Conservation (phyloP, 106 monocot genomes). For the Platanthera zijinensis region DNA sequence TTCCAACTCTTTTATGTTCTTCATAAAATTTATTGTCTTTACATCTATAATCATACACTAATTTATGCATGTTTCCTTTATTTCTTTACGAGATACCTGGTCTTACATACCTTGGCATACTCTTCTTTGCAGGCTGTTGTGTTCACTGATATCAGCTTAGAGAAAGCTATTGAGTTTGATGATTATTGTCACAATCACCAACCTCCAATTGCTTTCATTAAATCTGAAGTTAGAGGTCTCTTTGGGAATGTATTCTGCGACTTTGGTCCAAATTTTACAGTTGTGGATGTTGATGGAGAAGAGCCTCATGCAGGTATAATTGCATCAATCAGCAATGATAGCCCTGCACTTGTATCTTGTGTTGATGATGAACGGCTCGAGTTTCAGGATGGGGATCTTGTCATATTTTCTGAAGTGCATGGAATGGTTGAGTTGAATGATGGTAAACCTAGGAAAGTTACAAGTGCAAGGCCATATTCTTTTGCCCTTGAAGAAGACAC, state of each 20-base stretch:
- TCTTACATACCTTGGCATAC: neutral
- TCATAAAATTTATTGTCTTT: neutral
- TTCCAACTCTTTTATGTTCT: neutral
- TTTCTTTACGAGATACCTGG: neutral
- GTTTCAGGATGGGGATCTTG: constrained; percentile 92
- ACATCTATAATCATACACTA: neutral
- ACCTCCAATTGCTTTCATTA: constrained; percentile 89
- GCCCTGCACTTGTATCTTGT: constrained; percentile 63
- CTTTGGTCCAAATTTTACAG: constrained; percentile 90
- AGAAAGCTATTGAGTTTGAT: constrained; percentile 74
- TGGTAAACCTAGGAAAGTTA: constrained; percentile 81
- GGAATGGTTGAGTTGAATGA: constrained; percentile 94
- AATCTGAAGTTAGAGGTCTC: constrained; percentile 83
- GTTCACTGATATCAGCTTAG: constrained; percentile 77
- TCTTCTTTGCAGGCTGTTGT: constrained; percentile 65
- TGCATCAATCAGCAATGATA: constrained; percentile 74
- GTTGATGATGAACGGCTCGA: constrained; percentile 90
- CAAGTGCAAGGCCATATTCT: constrained; percentile 50
- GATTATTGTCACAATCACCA: constrained; percentile 71
- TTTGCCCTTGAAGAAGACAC: constrained; percentile 88
- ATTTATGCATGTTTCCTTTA: neutral
- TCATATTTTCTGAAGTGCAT: constrained; percentile 78
- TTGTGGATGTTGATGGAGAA: constrained; percentile 87
- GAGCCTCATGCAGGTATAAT: constrained; percentile 90
- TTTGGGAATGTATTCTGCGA: constrained; percentile 90